Base-by-base conservation (phyloP, 208 protist genomes). In the Trypanosoma boissoni region DNA sequence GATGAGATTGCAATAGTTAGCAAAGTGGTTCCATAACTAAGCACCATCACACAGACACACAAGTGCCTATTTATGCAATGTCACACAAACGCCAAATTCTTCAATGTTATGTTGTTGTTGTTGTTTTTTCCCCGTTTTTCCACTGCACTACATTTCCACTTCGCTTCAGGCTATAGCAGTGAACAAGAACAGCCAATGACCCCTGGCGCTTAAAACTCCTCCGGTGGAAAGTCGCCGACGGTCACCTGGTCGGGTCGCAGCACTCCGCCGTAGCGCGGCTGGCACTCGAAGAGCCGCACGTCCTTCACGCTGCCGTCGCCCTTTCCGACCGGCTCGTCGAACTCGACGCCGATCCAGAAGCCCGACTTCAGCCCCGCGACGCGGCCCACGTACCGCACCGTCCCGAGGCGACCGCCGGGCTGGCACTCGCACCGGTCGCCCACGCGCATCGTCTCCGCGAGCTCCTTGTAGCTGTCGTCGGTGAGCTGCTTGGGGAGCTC, bases 271-370 rank as follows among this genome's bases (percentile, higher is more conserved):
- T 95, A 95, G 43, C 73, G 41, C 8, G 76, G 72, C 52, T 62
- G 56, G 56, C 92, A 97, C 46, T 80, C 62, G 63, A 98, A 98
- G 27, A 97, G 89, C 42, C 56, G 50, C 21, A 72, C 75, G 3
- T 90, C 91, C 63, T 97, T 98, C 20, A 96, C 89, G 14, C 75
- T 74, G 26, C 96, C 96, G 64, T 98, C 82, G 20, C 91, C 92
- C 55, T 98, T 98, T 16, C 96, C 96, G 2, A 97, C 73, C 34
- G 96, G 96, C 66, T 97, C 90, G 56, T 98, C 96, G 26, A 98
- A 95, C 68, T 94, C 70, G 5, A 98, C 86, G 52, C 92, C 92
- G 43, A 97, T 55, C 88, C 90, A 97, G 58, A 80, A 97, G 6
- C 92, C 92, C 8, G 78, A 78, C 72, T 92, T 93, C 51, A 96